Base-by-base conservation (phyloP, 1,139 yeast genomes). In the Lodderomyces jiufengensis region DNA sequence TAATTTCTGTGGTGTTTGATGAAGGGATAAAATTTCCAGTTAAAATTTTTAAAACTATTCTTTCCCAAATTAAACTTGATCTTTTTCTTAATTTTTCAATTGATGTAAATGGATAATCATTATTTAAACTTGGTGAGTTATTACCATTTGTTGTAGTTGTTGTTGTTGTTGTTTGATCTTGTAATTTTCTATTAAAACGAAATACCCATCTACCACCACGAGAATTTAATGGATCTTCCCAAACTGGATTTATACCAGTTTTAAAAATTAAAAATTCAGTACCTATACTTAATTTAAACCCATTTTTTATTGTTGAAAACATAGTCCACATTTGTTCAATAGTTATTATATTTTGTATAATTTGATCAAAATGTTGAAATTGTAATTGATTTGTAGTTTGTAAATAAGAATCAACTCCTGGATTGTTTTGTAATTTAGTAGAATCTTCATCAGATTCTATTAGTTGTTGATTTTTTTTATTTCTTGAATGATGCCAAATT, bases 161-260 rank as follows among this genome's bases (percentile, higher is more conserved):
- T 3, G 23, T 8, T 10, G 30, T 9, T 10, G 10, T n/a, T 18
- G 16, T 9, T 18, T 23, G 29, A 11, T 37, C 36, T 11, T 27
- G 23, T 3, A 21, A 12, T 28, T 68, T 55, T 39, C 71, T 61
- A 44, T 55, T 57, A 50, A 78, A 68, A 42, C 80, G 64, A 47
- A 77, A 71, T 25, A 75, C 73, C 85, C 85, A 80, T 48, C 84
- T 66, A 3, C 87, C 87, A 28, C 86, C 86, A 37, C 68, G 63
- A 32, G 70, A 58, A 51, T 80, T 80, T 38, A 70, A 63, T 2
- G 85, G 83, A 50, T 80, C 86, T 52, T 80, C 86, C 84, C 86
- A 80, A 39, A 78, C 76, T 13, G 87, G 87, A 49, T 74, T 75
- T 30, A 80, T 73, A 2, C 84, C 84, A 31, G 74, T 65, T 47